Evolutionary conservation across 2,329 filamentous ascomycete genomes (phyloP), one percentile per base, ranked within the genome.

Genomic region (Botrytis tulipae): DNA sequence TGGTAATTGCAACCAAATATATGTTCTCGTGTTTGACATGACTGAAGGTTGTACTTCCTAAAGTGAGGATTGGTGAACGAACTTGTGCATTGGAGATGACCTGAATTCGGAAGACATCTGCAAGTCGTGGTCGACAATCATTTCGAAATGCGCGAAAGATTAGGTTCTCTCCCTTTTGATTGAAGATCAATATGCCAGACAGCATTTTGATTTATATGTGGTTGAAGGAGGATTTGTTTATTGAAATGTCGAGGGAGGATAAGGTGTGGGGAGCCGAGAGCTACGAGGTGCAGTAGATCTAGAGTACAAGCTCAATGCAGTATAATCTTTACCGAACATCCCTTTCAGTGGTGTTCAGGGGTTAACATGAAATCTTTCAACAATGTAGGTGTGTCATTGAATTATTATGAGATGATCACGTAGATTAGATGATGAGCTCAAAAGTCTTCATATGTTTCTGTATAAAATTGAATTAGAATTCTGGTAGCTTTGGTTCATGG

Each of bases 11-110:
- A 72, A 98, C 95, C 78, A 99, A 84, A 83, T 98, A 99, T 82
- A 99, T 98, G 83, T 99, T 99, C 82, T 99, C 96, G 85, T 98
- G 95, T 83, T 97, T 98, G 84, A 99, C 95, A 90, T 99, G 96
- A 86, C 94, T 97, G 84, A 99, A 99, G 65, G 97, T 99, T 73
- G 96, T 99, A 82, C 94, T 97, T 77, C 97, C 96, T 73, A 99
- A 90, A 7, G 96, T 99, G 79, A 99, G 87, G 84, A 99, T 98
- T 74, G 96, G 96, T 78, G 96, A 98, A 78, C 97, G 94, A 75
- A 99, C 96, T 83, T 98, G 94, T 71, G 96, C 92, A 83, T 99
- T 99, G 79, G 94, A 97, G 83, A 99, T 98, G 85, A 99, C 95
- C 82, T 99, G 96, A 83, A 99, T 99, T 84, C 96, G 95, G 85